Base-by-base conservation (phyloP, 2,329 filamentous ascomycete genomes). In the Trichoderma asperellum region DNA sequence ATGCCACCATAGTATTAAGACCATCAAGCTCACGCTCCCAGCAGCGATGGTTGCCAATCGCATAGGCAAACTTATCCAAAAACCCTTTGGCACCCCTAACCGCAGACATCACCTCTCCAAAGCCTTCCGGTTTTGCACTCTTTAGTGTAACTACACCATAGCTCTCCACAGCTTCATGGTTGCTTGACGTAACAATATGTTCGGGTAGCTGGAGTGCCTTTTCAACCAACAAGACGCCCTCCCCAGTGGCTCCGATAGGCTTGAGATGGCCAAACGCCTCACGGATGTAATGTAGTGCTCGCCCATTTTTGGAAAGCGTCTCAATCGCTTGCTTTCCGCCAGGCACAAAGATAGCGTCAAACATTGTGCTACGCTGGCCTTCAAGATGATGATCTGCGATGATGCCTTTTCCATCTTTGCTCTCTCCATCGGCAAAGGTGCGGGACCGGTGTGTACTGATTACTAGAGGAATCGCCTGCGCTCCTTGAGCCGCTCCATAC, bases 251-350 rank as follows among this genome's bases (percentile, higher is more conserved):
- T 2, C 88, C 92, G 29, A 96, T 91, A 2, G 91, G 83, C 83
- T 96, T 96, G 62, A 94, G 83, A 72, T 96, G 92, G 0, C 92
- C 92, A 73, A 95, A 96, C 0, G 92, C 90, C 78, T 96, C 93
- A 2, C 91, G 86, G 4, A 95, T 81, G 87, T 91, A 96, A 81
- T 95, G 90, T 1, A 91, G 76, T 0, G 91, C 91, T 21, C 92
- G 89, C 0, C 92, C 92, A 71, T 86, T 92, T 81, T 89, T 88
- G 68, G 85, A 81, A 0, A 96, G 85, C 0, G 87, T 88, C 64
- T 86, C 81, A 56, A 92, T 80, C 0, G 88, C 87, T 69, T 89
- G 83, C 0, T 85, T 82, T 1, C 93, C 92, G 1, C 92, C 92
- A 0, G 92, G 92, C 2, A 96, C 81, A 75, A 93, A 94, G 34